phyloP scores from a whole-genome alignment of 2,329 filamentous ascomycete species.

The Alternaria tenuissima region DNA sequence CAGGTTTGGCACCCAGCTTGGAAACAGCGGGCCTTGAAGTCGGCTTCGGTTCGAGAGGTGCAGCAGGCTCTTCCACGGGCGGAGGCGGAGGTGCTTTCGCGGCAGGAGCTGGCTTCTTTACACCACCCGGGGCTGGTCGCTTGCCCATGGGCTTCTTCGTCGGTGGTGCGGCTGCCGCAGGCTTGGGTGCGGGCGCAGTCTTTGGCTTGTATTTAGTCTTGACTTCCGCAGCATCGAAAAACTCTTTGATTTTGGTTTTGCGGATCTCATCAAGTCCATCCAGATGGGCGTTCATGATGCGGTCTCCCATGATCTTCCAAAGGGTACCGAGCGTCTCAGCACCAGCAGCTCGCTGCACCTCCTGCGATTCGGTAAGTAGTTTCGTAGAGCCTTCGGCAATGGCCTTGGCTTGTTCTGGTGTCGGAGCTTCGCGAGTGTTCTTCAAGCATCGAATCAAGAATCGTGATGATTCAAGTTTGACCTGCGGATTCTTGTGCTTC shows the following conservation, averaged over 20 bases:
- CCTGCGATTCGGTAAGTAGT: conserved; percentile 86
- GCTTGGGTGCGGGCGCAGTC: conserved; percentile 66
- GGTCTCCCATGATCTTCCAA: conserved; percentile 98
- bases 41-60: conserved; percentile 67
- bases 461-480: conserved; percentile 93
- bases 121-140: conserved; percentile 59
- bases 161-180: conserved; percentile 60
- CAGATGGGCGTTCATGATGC: conserved; percentile 90
- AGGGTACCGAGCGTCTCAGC: conserved; percentile 91
- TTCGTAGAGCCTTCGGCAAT: conserved; percentile 93
- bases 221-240: conserved; percentile 80
- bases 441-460: conserved; percentile 90
- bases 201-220: conserved; percentile 94
- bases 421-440: conserved; percentile 82
- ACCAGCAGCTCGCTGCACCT: conserved; percentile 84
- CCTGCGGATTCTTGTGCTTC: conserved; percentile 94
- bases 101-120: conserved; percentile 61
- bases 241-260: conserved; percentile 96
- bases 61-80: conserved; percentile 57
- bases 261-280: conserved; percentile 94
- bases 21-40: conserved; percentile 60
- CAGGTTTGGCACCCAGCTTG: conserved; percentile 53
- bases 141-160: conserved; percentile 57
- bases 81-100: conserved; percentile 49
- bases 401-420: conserved; percentile 80